Base-by-base conservation (phyloP, 176 grass and related monocot species). In the Juncus inflexus region DNA sequence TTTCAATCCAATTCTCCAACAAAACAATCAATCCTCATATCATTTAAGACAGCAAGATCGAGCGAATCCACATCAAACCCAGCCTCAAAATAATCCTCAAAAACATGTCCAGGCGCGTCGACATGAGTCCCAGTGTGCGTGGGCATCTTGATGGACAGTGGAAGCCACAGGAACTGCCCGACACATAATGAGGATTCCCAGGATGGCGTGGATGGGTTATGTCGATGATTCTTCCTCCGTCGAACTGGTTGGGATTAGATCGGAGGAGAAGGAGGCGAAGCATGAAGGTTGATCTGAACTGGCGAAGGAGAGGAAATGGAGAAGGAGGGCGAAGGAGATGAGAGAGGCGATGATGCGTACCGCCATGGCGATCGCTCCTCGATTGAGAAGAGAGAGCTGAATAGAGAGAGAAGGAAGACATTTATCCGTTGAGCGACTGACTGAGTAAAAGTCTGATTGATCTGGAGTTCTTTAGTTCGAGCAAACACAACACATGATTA, bases 141-240 rank as follows among this genome's bases (percentile, higher is more conserved):
- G 12, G 83, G 68, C 47, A 91, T 73, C 9, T 82, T 79, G 80
- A 75, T 83, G 5, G 87, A 87, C 49, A 41, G n/a, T 12, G 77
- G 49, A 45, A 91, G 77, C 60, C 74, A 79, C 35, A 91, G 60
- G 87, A 87, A 91, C 61, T 40, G 76, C 43, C 74, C 80, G n/a
- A 65, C 38, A 58, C 87, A 83, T 38, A 77, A 83, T 54, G 67
- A 61, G n/a, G 83, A 81, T 7, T 81, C 77, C 69, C 84, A 91
- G 65, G 28, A 78, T 52, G 87, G 83, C 87, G 86, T 90, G 66
- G 75, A 73, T 91, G 84, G 60, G 77, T 91, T 76, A 91, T 87
- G 80, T 91, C 87, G n/a, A 81, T 15, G 69, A 90, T 90, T 64
- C 76, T 60, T 0, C 87, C 76, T n/a, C n/a, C n/a, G n/a, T n/a